phyloP scores from a whole-genome alignment of 768 basidiomycete species.

The Trametopsis cervina region DNA sequence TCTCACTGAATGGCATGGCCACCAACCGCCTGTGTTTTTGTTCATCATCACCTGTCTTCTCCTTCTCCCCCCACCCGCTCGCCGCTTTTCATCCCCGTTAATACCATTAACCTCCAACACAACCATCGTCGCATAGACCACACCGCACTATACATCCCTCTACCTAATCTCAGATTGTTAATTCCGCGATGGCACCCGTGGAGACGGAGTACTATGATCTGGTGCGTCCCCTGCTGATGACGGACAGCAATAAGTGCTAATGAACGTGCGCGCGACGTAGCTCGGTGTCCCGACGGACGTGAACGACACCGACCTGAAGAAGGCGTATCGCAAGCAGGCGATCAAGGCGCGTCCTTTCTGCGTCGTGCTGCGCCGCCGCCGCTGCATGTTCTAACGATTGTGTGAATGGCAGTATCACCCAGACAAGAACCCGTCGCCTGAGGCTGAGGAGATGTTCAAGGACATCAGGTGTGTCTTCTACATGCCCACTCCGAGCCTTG shows the following conservation, averaged over 20 bases:
- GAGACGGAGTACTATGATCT: constrained; percentile 88
- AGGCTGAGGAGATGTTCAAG: constrained; percentile 95
- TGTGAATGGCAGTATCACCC: constrained; percentile 70
- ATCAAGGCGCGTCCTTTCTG: constrained; percentile 59
- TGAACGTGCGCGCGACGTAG: constrained; percentile 28
- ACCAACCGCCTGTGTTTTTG: no score
- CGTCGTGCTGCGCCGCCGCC: not conserved
- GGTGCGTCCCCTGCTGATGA: constrained; percentile 42
- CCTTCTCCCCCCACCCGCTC: not conserved
- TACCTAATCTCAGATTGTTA: not conserved
- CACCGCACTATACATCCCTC: not conserved
- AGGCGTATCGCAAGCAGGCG: constrained; percentile 90
- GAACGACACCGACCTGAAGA: constrained; percentile 81
- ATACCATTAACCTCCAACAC: not conserved
- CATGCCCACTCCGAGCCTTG: no score
- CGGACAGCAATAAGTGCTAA: not conserved
- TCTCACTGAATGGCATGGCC: no score
- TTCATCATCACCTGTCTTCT: not conserved
- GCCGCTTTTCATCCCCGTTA: not conserved
- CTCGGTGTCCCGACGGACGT: constrained; percentile 67
- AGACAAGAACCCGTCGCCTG: constrained; percentile 89
- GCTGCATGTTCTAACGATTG: not conserved
- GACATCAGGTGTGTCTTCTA: constrained; percentile 68
- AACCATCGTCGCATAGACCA: not conserved
- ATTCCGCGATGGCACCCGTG: constrained; percentile 63